Percentiles rank a stretch among this genome's conserved stretches.
These are phyloP conservation scores for Posidonia oceanica DNA, from an alignment of 116 monocot genomes.

Conservation along the genomic window DNA sequence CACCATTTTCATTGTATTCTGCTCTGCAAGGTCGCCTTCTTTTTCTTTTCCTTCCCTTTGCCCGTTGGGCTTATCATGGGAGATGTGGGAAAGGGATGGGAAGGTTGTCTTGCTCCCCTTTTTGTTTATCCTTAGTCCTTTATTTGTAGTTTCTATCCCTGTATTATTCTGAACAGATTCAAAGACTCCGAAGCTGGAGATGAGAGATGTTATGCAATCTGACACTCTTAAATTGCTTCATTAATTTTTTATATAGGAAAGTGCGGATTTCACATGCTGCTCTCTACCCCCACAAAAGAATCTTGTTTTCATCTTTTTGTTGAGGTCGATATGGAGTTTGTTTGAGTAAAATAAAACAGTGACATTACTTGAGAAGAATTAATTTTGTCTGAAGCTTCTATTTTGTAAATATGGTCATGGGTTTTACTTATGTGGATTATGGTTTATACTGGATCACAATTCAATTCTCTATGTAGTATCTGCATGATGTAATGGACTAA, in stretches of 20 bases:
- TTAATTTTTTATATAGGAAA: constrained; percentile 5
- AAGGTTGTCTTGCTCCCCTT: background rate
- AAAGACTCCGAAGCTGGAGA: constrained; percentile 4
- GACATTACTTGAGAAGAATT: no score
- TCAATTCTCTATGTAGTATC: no score
- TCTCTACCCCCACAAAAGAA: background rate
- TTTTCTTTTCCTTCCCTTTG: constrained; percentile 5
- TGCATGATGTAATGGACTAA: no score
- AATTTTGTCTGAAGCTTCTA: no score
- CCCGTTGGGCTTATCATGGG: background rate
- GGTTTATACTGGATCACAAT: no score
- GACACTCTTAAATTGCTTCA: constrained; percentile 5
- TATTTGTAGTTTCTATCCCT: constrained; percentile 3
- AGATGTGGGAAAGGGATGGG: constrained; percentile 1
- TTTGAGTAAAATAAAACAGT: no score
- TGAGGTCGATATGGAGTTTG: no score
- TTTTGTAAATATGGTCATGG: no score
- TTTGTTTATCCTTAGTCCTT: background rate
- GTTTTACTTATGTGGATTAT: no score
- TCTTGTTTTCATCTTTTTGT: background rate
- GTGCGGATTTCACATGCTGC: background rate
- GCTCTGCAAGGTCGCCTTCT: background rate
- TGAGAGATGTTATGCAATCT: constrained; percentile 6
- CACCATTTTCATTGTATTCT: background rate
- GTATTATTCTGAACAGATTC: constrained; percentile 5